Evolutionary conservation across 1,139 yeast species (phyloP).

Genomic region (Protomyces pachydermus): DNA sequence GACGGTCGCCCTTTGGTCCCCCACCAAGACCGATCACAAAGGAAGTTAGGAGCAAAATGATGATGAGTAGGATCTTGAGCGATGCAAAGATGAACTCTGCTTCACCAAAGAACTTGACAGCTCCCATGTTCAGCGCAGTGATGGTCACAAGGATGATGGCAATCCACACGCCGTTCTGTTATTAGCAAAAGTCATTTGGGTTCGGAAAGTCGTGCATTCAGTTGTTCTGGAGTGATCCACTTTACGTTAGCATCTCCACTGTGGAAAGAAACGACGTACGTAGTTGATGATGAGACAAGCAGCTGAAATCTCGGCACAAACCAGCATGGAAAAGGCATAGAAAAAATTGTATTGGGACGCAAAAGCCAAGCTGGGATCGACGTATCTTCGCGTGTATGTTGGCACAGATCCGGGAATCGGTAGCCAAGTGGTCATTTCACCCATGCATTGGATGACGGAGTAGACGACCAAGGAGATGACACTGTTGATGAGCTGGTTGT

Average conservation of each 20-base stretch:
- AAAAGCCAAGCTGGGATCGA: constrained; percentile 43
- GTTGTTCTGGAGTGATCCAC: constrained; percentile 36
- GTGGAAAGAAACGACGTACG: not conserved
- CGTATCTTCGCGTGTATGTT: constrained; percentile 12
- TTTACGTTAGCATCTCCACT: not conserved
- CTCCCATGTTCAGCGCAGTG: constrained; percentile 38
- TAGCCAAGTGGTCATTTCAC: constrained; percentile 80
- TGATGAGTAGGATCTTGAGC: constrained; percentile 47
- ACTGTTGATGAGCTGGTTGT: not conserved
- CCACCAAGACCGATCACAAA: constrained; percentile 66
- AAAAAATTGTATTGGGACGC: constrained; percentile 80
- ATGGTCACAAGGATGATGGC: constrained; percentile 58
- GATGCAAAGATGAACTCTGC: constrained; percentile 62
- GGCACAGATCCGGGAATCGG: constrained; percentile 79
- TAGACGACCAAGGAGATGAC: constrained; percentile 49
- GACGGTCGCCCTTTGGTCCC: constrained; percentile 42
- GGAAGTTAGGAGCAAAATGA: constrained; percentile 56
- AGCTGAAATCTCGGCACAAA: constrained; percentile 42
- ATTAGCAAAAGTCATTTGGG: not conserved
- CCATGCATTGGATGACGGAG: constrained; percentile 67
- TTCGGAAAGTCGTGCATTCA: constrained; percentile 38
- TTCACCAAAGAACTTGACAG: constrained; percentile 52
- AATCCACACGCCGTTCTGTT: constrained; percentile 59
- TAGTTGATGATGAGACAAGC: constrained; percentile 41
- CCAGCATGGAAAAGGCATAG: constrained; percentile 79